Evolutionary conservation across 2,329 filamentous ascomycete species (phyloP), one percentile per base, ranked within the genome.

Genomic region (Calonectria naviculata): DNA sequence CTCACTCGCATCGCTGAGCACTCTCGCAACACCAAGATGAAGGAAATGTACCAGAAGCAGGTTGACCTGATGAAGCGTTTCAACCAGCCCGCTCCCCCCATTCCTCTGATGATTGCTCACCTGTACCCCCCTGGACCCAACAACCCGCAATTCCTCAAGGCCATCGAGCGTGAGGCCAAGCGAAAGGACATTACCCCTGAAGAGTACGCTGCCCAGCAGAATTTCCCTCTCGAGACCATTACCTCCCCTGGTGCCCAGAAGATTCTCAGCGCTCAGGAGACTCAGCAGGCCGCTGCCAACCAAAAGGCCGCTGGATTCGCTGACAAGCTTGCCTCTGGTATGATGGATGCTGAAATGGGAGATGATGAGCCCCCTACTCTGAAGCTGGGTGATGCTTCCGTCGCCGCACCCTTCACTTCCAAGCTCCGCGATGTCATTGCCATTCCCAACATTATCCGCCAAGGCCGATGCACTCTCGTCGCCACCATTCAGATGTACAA

Each of bases 401-500:
- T 98, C 66, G 97, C 97, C 46, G 97, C 97, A 0, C 97, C 97
- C 0, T 99, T 99, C 83, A 99, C 97, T 0, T 98, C 95, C 82
- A 99, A 99, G 86, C 90, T 99, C 49, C 94, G 95, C 77, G 98
- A 99, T 80, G 97, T 99, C 70, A 91, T 99, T 78, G 97, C 97
- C 42, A 95, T 99, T 70, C 96, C 97, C 64, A 99, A 99, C 86
- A 99, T 99, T 79, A 97, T 99, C 80, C 94, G 97, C 70, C 97
- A 99, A 86, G 97, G 97, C 69, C 94, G 97, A 73, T 99, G 97
- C 87, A 99, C 97, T 9, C 91, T 99, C 24, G 97, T 99, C 66
- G 97, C 97, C 36, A 99, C 97, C 0, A 98, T 99, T 75, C 97
- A 99, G 87, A 99, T 99, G 96, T 99, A 99, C 91, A 99, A 98